Conservation (phyloP, 495 filamentous ascomycete species). For the Umbilicaria muhlenbergii region DNA sequence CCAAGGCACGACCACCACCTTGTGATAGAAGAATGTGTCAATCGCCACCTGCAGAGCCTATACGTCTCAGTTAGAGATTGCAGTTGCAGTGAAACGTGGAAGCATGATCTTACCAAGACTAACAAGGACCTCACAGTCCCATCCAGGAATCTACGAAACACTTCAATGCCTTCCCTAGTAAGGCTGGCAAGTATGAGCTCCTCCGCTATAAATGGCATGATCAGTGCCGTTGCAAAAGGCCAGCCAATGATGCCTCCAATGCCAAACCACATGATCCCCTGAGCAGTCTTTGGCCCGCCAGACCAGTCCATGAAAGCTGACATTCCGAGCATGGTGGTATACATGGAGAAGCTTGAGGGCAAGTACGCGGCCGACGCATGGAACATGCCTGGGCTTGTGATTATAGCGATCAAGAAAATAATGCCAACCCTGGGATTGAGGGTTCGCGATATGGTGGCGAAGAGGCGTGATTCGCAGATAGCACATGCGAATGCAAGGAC, state of each 20-base stretch:
- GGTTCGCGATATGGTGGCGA: conserved; percentile 52
- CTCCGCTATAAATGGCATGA: conserved; percentile 68
- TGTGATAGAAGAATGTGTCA: conserved; percentile 72
- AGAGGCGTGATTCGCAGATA: conserved; percentile 65
- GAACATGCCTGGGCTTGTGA: conserved; percentile 81
- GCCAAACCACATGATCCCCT: conserved; percentile 84
- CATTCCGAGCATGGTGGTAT: conserved; percentile 72
- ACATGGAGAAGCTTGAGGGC: conserved; percentile 95
- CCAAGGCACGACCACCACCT: conserved; percentile 61
- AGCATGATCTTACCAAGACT: conserved; percentile 45
- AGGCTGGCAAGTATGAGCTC: conserved; percentile 49
- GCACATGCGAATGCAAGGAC: conserved; percentile 62
- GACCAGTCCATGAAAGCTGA: conserved; percentile 79
- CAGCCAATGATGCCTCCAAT: conserved; percentile 82
- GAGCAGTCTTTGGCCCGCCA: conserved; percentile 55
- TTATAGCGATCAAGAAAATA: conserved; percentile 60
- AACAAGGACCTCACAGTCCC: conserved; percentile 50
- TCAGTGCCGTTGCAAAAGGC: conserved; percentile 80
- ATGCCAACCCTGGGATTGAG: conserved; percentile 69
- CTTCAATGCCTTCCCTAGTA: conserved; percentile 39
- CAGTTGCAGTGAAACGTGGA: neutral
- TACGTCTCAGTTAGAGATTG: conserved; percentile 12
- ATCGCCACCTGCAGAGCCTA: conserved; percentile 44
- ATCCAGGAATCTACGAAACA: conserved; percentile 41
- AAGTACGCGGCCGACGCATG: conserved; percentile 77